Evolutionary conservation across 2,329 filamentous ascomycete genomes (phyloP), one percentile per base, ranked within the genome.

Genomic region (Cercospora sojina): DNA sequence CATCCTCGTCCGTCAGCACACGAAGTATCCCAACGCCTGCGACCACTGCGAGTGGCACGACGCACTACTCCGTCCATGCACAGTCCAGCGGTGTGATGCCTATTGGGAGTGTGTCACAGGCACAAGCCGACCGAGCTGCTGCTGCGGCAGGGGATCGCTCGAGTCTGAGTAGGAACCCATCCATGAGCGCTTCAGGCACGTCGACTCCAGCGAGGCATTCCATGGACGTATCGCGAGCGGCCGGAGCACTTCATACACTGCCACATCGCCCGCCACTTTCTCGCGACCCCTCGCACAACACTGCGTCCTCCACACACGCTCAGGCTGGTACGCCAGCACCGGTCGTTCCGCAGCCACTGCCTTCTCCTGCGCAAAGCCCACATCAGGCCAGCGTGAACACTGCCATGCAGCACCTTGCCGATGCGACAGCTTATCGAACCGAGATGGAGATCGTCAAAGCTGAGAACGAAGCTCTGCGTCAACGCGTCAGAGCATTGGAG

Each of bases 371-470:
- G 12, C 73, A 71, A 25, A 67, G 69, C 51, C 67, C 69, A n/a
- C 67, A 63, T 38, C 59, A 64, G 16, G 61, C 59, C 25, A 66
- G 59, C 55, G 61, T 72, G 31, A 60, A 71, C 31, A 53, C 68
- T 20, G 71, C 73, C 9, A 73, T 73, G 58, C 72, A 74, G 41
- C 70, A 73, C 67, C 72, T 73, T 59, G 75, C 80, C 38, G 82
- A 83, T 68, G 78, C 80, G 1, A 78, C 80, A 55, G 75, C 78
- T 56, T 80, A 82, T 55, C 75, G 78, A 47, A 77, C 77, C 8
- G 82, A 84, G 73, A 74, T 84, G 63, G 82, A 84, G 68, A 79
- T 80, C 60, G 82, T 82, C 38, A 83, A 83, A 75, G 75, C 75
- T 53, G 82, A 84, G 74, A 84, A 84, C 73, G 82, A 83, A 57